A percentile compares a stretch with the other conserved stretches of the same genome.
These are phyloP conservation scores for Hippophae rhamnoides DNA, from an alignment of 306 rosid genomes.

Conservation along the genomic window DNA sequence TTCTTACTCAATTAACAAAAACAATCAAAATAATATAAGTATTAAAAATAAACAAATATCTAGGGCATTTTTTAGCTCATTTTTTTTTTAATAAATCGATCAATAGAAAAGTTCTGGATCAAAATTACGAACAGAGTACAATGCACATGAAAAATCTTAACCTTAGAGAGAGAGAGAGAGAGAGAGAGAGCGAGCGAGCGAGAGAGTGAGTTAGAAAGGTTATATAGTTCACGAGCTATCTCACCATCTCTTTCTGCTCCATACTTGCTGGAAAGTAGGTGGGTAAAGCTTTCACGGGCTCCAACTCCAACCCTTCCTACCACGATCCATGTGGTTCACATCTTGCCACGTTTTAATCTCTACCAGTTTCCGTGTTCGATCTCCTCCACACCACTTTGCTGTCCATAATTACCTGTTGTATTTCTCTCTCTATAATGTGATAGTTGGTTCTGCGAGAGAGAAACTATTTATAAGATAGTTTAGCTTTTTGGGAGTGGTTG, in stretches of 20 bases:
- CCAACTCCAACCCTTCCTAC: constrained; percentile 26
- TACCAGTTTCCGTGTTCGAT: constrained; percentile 14
- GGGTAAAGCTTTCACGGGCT: constrained; percentile 75
- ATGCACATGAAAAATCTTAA: neutral
- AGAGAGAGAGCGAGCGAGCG: neutral
- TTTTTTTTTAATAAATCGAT: too few relatives aligned
- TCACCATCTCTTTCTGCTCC: constrained; percentile 11
- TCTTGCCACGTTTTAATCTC: constrained; percentile 29
- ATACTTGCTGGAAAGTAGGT: constrained; percentile 16
- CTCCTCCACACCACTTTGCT: neutral
- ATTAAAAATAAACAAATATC: too few relatives aligned
- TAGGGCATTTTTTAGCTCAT: too few relatives aligned
- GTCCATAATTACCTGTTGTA: neutral
- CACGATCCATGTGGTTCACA: constrained; percentile 26
- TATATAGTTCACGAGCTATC: constrained; percentile 39
- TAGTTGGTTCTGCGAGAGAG: neutral
- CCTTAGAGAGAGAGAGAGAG: neutral
- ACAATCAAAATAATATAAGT: too few relatives aligned
- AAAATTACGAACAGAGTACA: too few relatives aligned
- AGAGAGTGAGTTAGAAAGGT: neutral
- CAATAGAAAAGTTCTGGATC: too few relatives aligned
- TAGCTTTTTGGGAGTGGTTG: constrained; percentile 15
- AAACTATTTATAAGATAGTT: neutral
- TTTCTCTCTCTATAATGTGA: constrained; percentile 11
- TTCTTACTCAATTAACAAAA: too few relatives aligned